Base-by-base conservation (phyloP, 345 rosid species). In the Eucalyptus curtisii region DNA sequence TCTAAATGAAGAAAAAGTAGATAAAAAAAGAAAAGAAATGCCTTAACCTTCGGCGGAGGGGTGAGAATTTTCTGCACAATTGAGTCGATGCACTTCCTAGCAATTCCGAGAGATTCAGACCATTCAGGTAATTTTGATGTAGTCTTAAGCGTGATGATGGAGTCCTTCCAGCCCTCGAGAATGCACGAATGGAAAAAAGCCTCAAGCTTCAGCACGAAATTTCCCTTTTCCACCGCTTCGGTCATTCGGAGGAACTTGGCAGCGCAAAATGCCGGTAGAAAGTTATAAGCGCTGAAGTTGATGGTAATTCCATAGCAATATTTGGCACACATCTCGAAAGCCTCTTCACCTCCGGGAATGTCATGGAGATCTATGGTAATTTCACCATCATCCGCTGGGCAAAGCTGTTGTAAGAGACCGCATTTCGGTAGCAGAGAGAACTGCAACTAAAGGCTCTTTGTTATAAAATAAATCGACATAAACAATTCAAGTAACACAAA, bases 151-250 rank as follows among this genome's bases (percentile, higher is more conserved):
- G 98, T 88, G 91, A 91, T 92, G 85, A 98, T 92, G n/a, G 99
- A 94, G 91, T 97, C 99, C 90, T 97, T 97, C 99, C 99, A 98
- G 59, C 99, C 99, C 89, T 95, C 95, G 14, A 98, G 96, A 88
- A 98, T 92, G 95, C 99, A 97, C 4, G 99, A 95, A 90, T 85
- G 92, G 94, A 98, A 96, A 93, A 98, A 98, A 71, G 98, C 92
- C 89, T 98, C 98, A 10, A 97, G 99, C 90, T 98, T 98, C 57
- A 91, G 90, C 25, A 93, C 91, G 37, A 98, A 93, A 89, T 95
- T 98, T 47, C 99, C 99, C 90, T 95, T 93, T 81, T 97, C 99
- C 59, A 94, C 92, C 1, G 97, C 94, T 88, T 98, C 99, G 42
- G 95, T 93, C 99, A 98, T 98, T 89, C 94, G 93, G 87, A 97